Base-by-base conservation (phyloP, 2,329 filamentous ascomycete genomes). In the Harringtonia aguacate region DNA sequence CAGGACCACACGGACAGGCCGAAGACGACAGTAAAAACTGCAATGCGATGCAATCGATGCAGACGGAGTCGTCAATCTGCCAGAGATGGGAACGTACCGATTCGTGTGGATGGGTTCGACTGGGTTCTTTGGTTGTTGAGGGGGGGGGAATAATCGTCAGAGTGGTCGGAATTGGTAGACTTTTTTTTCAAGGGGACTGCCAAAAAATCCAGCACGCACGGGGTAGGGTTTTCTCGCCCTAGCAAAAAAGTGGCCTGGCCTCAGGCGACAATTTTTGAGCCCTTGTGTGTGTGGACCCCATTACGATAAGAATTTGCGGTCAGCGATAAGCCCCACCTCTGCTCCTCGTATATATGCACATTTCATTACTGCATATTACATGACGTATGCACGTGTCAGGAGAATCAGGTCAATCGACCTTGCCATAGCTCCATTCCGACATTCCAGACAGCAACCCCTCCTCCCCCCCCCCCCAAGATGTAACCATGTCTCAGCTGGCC, bases 201-300 rank as follows among this genome's bases (percentile, higher is more conserved):
- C 38, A 38, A 49, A 46, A 48, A 52, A 50, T 47, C 14, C 4
- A 17, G 10, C 24, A 37, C 34, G 21, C 41, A 37, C 35, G 33
- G 15, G 17, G 58, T 67, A 68, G 65, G 65, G 65, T 62, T 68
- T 64, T 55, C 48, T 55, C 60, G 53, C 64, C 64, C 63, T 66
- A 65, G 29, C 20, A 17, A 20, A 28, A 8, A n/a, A 28, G 4
- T 24, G 37, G n/a, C n/a, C n/a, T n/a, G n/a, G n/a, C 38, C 43
- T 45, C 22, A 45, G 43, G 43, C 43, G 15, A 17, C n/a, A 18
- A 17, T n/a, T n/a, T n/a, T n/a, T n/a, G n/a, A n/a, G n/a, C n/a
- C n/a, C n/a, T n/a, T n/a, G n/a, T n/a, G n/a, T n/a, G n/a, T n/a
- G n/a, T n/a, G n/a, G n/a, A n/a, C n/a, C n/a, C n/a, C n/a, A n/a